These are phyloP conservation scores for Diaporthe ilicicola DNA, from an alignment of 2,329 filamentous ascomycete genomes.

Conservation along the genomic window DNA sequence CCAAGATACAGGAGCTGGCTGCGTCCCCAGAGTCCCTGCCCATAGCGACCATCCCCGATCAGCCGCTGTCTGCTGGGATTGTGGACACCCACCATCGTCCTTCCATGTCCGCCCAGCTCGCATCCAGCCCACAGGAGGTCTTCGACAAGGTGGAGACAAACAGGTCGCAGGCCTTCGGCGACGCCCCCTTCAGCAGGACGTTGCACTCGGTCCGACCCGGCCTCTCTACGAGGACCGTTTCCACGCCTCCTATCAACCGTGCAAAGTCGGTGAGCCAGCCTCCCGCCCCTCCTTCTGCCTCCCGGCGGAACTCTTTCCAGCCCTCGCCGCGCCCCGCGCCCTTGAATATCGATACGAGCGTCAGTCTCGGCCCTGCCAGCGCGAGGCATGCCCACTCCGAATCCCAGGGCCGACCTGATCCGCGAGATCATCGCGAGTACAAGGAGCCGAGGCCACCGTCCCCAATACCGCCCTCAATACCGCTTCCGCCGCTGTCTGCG, in stretches of 20 bases:
- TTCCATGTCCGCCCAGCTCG: slow-evolving; percentile 46
- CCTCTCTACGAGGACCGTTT: slow-evolving; percentile 51
- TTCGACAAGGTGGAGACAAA: slow-evolving; percentile 40
- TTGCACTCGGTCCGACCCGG: slow-evolving; percentile 42
- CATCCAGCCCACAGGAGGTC: slow-evolving; percentile 35
- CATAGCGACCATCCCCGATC: slow-evolving; percentile 54
- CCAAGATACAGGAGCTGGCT: slow-evolving; percentile 66
- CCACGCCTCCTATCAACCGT: slow-evolving; percentile 60
- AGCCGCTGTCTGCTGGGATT: slow-evolving; percentile 47
- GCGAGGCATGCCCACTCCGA: slow-evolving; percentile 23
- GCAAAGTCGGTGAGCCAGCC: slow-evolving; percentile 44
- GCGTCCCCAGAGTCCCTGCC: slow-evolving; percentile 67
- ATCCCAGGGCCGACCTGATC: not conserved
- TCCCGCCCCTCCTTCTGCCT: slow-evolving; percentile 40
- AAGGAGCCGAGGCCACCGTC: slow-evolving; percentile 46
- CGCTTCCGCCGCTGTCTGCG: slow-evolving; percentile 72
- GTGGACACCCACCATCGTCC: slow-evolving; percentile 45
- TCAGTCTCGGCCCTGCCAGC: slow-evolving; percentile 36
- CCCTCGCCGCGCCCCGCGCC: slow-evolving; percentile 52
- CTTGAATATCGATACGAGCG: slow-evolving; percentile 51
- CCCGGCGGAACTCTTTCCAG: slow-evolving; percentile 61
- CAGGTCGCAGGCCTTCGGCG: slow-evolving; percentile 34
- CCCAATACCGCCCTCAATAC: slow-evolving; percentile 63
- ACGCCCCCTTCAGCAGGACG: slow-evolving; percentile 43
- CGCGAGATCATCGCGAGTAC: slow-evolving; percentile 39